Evolutionary conservation across 2,329 filamentous ascomycete species (phyloP), one percentile per base, ranked within the genome.

Genomic region (Colletotrichum truncatum): DNA sequence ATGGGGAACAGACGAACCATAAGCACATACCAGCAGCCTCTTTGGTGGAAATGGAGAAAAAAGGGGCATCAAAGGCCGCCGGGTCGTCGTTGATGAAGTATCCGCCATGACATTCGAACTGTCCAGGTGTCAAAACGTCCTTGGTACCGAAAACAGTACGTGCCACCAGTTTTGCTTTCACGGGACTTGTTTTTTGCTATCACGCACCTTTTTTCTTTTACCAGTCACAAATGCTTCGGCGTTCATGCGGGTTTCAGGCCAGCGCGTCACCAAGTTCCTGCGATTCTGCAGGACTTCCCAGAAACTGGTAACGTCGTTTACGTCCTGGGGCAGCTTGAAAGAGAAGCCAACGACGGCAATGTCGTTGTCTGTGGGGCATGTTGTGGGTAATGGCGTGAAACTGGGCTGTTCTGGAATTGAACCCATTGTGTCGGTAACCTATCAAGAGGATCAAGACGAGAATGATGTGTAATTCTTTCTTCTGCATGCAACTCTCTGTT

Each of bases 21-120:
- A n/a, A n/a, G 4, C 9, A 8, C 80, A 86, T 83, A 0, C 82
- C 80, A 43, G 75, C 75, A 23, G 80, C 83, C 70, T 85, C 82
- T 64, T 82, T 81, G 63, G 80, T 76, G 0, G 82, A 83, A 12
- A 85, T 74, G 48, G 79, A 79, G 70, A 86, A 86, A 69, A 86
- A 86, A 0, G 81, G 80, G 0, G 83, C 83, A 57, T 86, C 84
- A 57, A 86, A 85, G 3, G 75, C 74, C 6, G 77, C 74, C 18
- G 82, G 73, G 57, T 85, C 82, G 14, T 77, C 75, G 41, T 80
- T 77, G 64, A 86, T 73, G 49, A 83, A 83, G 68, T 80, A 78
- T 2, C 73, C 76, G 4, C 39, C 39, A 7, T 10, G 16, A 6
- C 18, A 45, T 14, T 45, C 25, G 18, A 45, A 45, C 76, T 43